phyloP scores from a whole-genome alignment of 331 rosid species.

The Erythrophleum ivorense region DNA sequence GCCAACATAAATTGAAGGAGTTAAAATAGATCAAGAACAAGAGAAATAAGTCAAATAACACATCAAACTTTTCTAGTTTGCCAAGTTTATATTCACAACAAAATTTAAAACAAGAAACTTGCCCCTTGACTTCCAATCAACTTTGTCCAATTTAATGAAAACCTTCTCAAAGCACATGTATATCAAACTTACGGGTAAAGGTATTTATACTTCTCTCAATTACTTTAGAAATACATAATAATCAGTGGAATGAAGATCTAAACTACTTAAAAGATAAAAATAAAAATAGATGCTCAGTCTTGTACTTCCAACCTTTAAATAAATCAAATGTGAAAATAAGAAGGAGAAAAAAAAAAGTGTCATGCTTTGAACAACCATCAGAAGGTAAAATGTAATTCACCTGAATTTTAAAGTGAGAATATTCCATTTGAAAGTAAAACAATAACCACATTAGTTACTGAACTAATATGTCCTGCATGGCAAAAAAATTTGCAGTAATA shows the following conservation, averaged over 20 bases:
- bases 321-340: conserved; percentile 5
- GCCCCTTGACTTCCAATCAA: conserved; percentile 11
- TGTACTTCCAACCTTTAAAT: background rate
- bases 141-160: background rate
- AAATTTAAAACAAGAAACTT: conserved; percentile 6
- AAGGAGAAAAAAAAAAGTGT: background rate
- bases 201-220: conserved; percentile 9
- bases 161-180: background rate
- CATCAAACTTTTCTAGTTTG: background rate
- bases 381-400: background rate
- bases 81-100: background rate
- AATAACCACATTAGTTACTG: too few species aligned
- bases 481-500: too few species aligned
- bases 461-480: too few species aligned
- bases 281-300: background rate
- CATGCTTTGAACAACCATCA: conserved; percentile 14
- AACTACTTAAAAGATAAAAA: background rate
- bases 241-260: conserved; percentile 19
- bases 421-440: background rate
- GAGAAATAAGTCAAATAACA: background rate
- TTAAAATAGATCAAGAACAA: conserved; percentile 22
- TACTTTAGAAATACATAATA: conserved; percentile 21
- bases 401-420: background rate
- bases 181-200: background rate
- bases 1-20: conserved; percentile 45